These are phyloP conservation scores for Annulohypoxylon truncatum DNA, from an alignment of 2,329 filamentous ascomycete genomes.

Conservation along the genomic window DNA sequence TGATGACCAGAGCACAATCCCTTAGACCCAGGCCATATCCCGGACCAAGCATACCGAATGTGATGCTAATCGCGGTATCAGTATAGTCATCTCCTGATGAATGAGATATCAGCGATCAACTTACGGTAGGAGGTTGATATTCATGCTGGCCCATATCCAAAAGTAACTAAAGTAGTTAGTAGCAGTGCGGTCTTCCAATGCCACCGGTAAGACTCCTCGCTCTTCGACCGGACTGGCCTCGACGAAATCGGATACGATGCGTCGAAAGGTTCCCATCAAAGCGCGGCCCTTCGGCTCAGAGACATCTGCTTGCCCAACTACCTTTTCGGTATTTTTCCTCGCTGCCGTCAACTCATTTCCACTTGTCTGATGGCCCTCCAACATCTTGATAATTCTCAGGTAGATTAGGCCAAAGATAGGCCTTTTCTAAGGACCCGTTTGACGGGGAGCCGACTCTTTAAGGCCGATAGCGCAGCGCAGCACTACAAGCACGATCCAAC, in stretches of 20 bases:
- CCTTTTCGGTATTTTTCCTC: constrained; percentile 31
- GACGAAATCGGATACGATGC: constrained; percentile 20
- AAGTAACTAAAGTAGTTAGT: constrained; percentile 48
- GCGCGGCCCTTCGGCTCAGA: constrained; percentile 12
- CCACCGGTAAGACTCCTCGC: constrained; percentile 47
- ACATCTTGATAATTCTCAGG: constrained; percentile 10
- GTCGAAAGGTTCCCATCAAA: constrained; percentile 1
- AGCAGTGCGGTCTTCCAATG: constrained; percentile 47
- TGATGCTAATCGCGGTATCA: constrained; percentile 57
- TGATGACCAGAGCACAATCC: constrained; percentile 67
- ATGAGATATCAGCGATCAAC: constrained; percentile 14
- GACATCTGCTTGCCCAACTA: constrained; percentile 14
- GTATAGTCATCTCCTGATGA: background rate
- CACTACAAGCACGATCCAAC: background rate
- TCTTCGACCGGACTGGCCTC: constrained; percentile 42
- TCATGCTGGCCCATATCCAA: constrained; percentile 49
- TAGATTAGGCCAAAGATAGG: background rate
- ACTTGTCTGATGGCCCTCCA: constrained; percentile 2
- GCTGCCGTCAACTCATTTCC: background rate
- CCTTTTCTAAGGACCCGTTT: background rate
- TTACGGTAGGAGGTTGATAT: constrained; percentile 48
- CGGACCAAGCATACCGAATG: constrained; percentile 71
- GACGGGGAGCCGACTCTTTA: background rate
- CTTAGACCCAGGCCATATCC: constrained; percentile 66
- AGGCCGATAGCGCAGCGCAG: background rate